Evolutionary conservation across 78 protist genomes (phyloP), one percentile per base, ranked within the genome.

Genomic region (Dictyostelium intermedium): DNA sequence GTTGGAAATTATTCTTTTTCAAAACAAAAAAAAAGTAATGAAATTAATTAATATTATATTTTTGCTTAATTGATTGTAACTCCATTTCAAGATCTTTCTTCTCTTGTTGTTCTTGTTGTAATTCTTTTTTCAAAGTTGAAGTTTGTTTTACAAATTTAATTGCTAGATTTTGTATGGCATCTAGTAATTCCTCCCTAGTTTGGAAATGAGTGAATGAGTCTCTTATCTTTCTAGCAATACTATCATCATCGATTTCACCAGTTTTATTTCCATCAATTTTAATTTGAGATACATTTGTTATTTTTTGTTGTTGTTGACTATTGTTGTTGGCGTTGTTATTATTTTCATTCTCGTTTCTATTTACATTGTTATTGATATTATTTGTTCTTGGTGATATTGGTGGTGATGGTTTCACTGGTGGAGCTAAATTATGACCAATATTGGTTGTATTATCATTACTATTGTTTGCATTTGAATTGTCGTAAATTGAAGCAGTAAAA

Each of bases 141-240:
- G 80, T 87, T 82, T 87, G 93, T 66, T 69, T 76, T 11, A 89
- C 94, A 69, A 89, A 89, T 39, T 89, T 89, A 30, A 89, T 50
- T 25, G 94, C 94, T 35, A 89, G 5, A 32, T 20, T 35, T 80
- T 78, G 74, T 3, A 89, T 30, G 10, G 94, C 94, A 20, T 89
- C 84, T 6, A 89, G 47, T 60, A 89, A 30, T 10, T 89, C 87
- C 16, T 89, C 94, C 35, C 37, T 89, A 2, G 85, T 45, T 43
- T 66, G 43, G 39, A 89, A 80, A 4, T 66, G 82, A 47, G 94
- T 41, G 3, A 89, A 69, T 10, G 94, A 81, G 32, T 69, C 87
- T 50, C 74, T 74, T 32, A 89, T 89, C 39, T 87, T 87, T 60
- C n/a, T 32, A 1, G 93, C 93, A 18, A 87, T 87, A 13, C 69